These are phyloP conservation scores for Salix udensis DNA, from an alignment of 345 rosid species.

Conservation along the genomic window DNA sequence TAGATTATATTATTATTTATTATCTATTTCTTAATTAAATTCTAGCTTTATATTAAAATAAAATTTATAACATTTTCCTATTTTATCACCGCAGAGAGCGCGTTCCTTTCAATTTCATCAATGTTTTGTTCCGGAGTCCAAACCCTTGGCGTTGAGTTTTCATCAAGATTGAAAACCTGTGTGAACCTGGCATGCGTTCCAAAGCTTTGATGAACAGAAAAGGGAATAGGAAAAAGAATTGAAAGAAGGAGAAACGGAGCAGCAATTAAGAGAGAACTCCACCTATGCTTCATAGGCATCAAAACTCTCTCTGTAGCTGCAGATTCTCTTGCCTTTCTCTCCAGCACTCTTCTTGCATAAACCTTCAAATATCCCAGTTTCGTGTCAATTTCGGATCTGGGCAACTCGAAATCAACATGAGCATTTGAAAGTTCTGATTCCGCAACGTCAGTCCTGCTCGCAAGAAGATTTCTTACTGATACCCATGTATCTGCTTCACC, in stretches of 20 bases:
- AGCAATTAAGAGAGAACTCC: no score
- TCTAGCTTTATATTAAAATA: no score
- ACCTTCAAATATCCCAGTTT: conserved; percentile 50
- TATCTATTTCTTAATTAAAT: no score
- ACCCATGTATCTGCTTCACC: conserved; percentile 62
- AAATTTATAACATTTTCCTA: no score
- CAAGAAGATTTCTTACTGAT: conserved; percentile 50
- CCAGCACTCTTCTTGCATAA: conserved; percentile 29
- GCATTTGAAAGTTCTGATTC: conserved; percentile 39
- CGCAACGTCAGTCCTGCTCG: conserved; percentile 52
- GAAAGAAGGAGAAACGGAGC: no score
- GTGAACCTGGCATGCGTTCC: conserved; percentile 35
- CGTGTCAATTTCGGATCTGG: conserved; percentile 30
- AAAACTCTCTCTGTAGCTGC: no score
- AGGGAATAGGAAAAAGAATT: no score
- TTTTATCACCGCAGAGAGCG: conserved; percentile 51
- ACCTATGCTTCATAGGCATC: no score
- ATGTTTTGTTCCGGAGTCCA: conserved; percentile 79
- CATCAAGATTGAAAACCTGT: conserved; percentile 58
- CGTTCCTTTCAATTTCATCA: conserved; percentile 56
- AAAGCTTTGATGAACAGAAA: no score
- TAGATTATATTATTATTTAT: no score
- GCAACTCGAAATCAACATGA: conserved; percentile 60
- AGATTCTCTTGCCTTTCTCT: no score
- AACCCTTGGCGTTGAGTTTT: conserved; percentile 64